Conservation (phyloP, 2,329 filamentous ascomycete genomes). For the Emmonsia crescens region DNA sequence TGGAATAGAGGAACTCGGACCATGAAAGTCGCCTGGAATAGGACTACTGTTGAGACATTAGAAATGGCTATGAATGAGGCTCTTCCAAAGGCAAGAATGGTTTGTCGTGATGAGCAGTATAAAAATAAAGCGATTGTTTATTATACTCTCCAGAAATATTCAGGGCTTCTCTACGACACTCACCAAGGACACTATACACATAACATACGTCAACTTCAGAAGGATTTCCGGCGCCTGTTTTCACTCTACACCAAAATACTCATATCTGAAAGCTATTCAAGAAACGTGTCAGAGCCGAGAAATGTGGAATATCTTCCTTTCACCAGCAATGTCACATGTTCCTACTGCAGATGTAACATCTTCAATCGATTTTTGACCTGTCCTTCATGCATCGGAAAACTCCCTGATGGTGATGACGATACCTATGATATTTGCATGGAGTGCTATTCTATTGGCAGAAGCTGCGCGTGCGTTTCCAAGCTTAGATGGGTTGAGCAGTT, state of each 20-base stretch:
- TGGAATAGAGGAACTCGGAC: slow-evolving; percentile 96
- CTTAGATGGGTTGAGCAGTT: slow-evolving; percentile 91
- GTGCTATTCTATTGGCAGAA: slow-evolving; percentile 94
- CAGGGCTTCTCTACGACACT: slow-evolving; percentile 47
- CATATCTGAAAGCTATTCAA: slow-evolving; percentile 74
- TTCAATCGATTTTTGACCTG: slow-evolving; percentile 96
- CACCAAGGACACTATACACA: slow-evolving; percentile 38
- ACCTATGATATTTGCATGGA: slow-evolving; percentile 97
- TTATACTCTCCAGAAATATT: slow-evolving; percentile 74
- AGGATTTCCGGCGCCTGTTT: slow-evolving; percentile 75
- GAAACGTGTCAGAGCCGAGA: slow-evolving; percentile 50
- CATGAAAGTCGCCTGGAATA: slow-evolving; percentile 97
- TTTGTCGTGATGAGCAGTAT: slow-evolving; percentile 96
- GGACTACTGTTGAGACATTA: slow-evolving; percentile 83
- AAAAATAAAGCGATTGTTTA: slow-evolving; percentile 96
- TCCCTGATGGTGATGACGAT: slow-evolving; percentile 61
- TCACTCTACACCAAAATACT: slow-evolving; percentile 66
- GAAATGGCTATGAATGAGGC: slow-evolving; percentile 78
- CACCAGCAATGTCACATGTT: slow-evolving; percentile 87
- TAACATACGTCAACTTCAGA: slow-evolving; percentile 59
- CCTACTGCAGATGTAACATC: slow-evolving; percentile 90
- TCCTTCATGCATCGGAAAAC: slow-evolving; percentile 62
- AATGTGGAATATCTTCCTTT: slow-evolving; percentile 67
- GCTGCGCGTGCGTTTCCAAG: slow-evolving; percentile 76
- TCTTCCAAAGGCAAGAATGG: slow-evolving; percentile 74